phyloP scores from a whole-genome alignment of 768 basidiomycete genomes.

The Leccinum sublutescens region DNA sequence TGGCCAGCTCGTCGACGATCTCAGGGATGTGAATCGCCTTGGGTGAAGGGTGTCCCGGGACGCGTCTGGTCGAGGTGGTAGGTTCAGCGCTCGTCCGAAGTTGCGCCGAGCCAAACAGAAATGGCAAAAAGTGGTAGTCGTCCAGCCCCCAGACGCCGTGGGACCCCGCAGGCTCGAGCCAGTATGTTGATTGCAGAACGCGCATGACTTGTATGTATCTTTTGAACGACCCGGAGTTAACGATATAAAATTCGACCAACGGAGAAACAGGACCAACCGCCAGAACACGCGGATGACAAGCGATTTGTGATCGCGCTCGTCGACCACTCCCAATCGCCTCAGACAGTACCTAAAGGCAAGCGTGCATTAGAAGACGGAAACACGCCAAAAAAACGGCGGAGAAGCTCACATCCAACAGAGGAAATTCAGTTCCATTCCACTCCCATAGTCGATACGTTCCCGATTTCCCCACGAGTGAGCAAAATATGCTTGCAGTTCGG shows the following conservation, averaged over 20 bases:
- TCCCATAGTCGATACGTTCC: slow-evolving; percentile 96
- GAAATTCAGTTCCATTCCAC: slow-evolving; percentile 98
- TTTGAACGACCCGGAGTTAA: neutral
- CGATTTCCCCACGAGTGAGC: slow-evolving; percentile 89
- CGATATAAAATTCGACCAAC: neutral
- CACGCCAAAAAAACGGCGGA: neutral
- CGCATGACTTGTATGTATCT: slow-evolving; percentile 83
- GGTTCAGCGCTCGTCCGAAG: slow-evolving; percentile 32
- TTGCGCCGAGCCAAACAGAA: slow-evolving; percentile 84
- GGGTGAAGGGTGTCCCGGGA: slow-evolving; percentile 74
- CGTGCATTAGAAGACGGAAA: neutral
- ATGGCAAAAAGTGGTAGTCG: slow-evolving; percentile 95
- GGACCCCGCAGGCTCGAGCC: slow-evolving; percentile 98
- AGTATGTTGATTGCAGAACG: slow-evolving; percentile 86
- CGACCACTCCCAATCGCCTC: slow-evolving; percentile 63
- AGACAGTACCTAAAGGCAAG: slow-evolving; percentile 68
- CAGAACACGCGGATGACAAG: slow-evolving; percentile 88
- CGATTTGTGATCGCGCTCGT: slow-evolving; percentile 63
- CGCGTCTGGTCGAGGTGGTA: slow-evolving; percentile 5
- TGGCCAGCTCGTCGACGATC: slow-evolving; percentile 86
- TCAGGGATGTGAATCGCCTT: slow-evolving; percentile 92
- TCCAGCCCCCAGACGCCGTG: slow-evolving; percentile 98
- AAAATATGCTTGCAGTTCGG: slow-evolving; percentile 80
- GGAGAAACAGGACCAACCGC: slow-evolving; percentile 47
- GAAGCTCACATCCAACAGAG: slow-evolving; percentile 87